Base-by-base conservation (phyloP, 1,139 yeast genomes). In the Diutina siamensis region DNA sequence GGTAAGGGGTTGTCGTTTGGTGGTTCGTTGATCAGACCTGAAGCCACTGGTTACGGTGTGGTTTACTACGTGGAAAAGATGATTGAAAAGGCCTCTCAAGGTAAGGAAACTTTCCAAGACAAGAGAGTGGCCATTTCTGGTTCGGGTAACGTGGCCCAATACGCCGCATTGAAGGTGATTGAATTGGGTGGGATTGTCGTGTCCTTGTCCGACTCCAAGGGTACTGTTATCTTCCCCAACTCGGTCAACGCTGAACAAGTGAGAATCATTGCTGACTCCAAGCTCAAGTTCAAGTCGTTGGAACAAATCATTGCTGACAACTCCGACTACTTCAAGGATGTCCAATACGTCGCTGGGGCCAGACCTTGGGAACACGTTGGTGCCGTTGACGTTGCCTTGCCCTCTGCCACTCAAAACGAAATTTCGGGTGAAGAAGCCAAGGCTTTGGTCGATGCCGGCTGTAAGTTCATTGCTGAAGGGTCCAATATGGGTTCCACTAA, bases 1-100 rank as follows among this genome's bases (percentile, higher is more conserved):
- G 97, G 98, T 72, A 92, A 92, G 76, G 97, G 97, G 61, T 77
- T 88, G 62, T 72, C 82, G 65, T 92, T 97, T 96, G 98, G 98
- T 78, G 98, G 97, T 63, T 89, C 97, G 58, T 78, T 89, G 65
- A 88, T 92, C 71, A 85, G 98, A 72, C 96, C 97, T 55, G 98
- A 92, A 78, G 98, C 98, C 55, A 92, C 98, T 53, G 98, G 98
- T 68, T 92, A 81, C 74, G 98, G 98, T 71, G 74, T 85, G 51
- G 94, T 92, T 55, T 92, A 92, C 81, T 89, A 86, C 72, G 94
- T 89, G 56, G 95, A 87, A 72, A 87, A 89, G 72, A 92, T 89
- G 97, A 87, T 92, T 68, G 94, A 87, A 72, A 82, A 80, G 67
- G 96, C 96, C 53, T 74, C 94, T 53, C 66, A 76, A 55, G 96